Base-by-base conservation (phyloP, 2,329 filamentous ascomycete genomes). In the Exophiala oligosperma region DNA sequence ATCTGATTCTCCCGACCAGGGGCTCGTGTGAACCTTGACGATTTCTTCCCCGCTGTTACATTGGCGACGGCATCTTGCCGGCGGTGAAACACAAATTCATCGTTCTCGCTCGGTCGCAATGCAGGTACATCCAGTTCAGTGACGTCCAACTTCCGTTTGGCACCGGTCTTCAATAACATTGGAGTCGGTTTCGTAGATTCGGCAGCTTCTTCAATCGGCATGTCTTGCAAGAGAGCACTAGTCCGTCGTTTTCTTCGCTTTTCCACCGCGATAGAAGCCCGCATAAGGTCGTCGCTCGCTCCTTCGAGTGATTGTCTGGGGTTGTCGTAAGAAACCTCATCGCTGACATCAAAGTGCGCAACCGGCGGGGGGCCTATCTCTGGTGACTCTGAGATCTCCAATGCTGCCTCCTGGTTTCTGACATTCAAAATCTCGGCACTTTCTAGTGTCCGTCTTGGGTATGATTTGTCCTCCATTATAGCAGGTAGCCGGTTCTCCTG, bases 391-490 rank as follows among this genome's bases (percentile, higher is more conserved):
- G 65, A 55, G 40, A 64, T 52, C 24, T 63, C 48, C 37, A 60
- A 57, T 48, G 66, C 61, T 11, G 61, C 56, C 37, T 66, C 66
- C 35, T 65, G 62, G n/a, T 69, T 61, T 26, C 66, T 43, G 2
- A 75, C 47, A 4, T 66, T 65, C 28, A 70, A 63, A 17, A 77
- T 49, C 50, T 77, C 76, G 32, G 73, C 68, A 3, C 66, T 59
- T 78, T 81, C 79, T 63, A 86, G 71, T 7, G 82, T 85, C 58
- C 73, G 70, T 62, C 83, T 74, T 23, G 83, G 83, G 65, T 79
- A 86, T 59, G 72, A 75, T 69, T 85, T 85, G 67, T 81, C 80
- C 69, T 88, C 85, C 2, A 76, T 65, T 51, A 88, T 87, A 2
- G 79, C 80, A 7, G 84, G 83, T 64, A 88, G 73, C 64, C 77